A percentile compares a stretch with the other conserved stretches of the same genome.
Evolutionary conservation across 1,139 yeast species (phyloP).

Genomic region (Torulaspora pretoriensis): DNA sequence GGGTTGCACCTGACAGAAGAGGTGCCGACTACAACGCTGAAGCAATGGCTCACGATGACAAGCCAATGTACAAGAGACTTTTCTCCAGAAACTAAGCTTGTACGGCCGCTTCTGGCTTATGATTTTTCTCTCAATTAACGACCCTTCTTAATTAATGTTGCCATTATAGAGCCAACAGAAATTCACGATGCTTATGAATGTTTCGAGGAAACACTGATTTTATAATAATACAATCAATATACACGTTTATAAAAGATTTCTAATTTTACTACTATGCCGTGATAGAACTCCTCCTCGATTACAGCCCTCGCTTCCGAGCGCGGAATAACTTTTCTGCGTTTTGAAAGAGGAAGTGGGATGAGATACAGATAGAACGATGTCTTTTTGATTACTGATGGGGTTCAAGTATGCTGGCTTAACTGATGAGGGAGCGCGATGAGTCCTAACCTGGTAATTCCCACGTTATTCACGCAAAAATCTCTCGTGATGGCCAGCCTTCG

Average conservation of each 20-base stretch:
- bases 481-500: neutral
- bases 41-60: slow-evolving; percentile 16
- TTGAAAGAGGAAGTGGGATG: too few species aligned
- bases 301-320: too few species aligned
- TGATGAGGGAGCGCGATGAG: neutral
- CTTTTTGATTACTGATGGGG: too few species aligned
- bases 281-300: neutral
- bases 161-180: slow-evolving; percentile 1
- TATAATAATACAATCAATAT: neutral
- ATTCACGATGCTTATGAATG: slow-evolving; percentile 1
- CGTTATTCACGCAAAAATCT: neutral
- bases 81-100: slow-evolving; percentile 8
- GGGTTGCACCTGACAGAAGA: slow-evolving; percentile 24
- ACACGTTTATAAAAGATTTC: neutral
- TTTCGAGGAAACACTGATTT: slow-evolving; percentile 1
- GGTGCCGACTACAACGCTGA: slow-evolving; percentile 16
- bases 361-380: too few species aligned
- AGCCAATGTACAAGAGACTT: slow-evolving; percentile 16
- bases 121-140: slow-evolving; percentile 5
- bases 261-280: neutral
- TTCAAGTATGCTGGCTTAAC: too few species aligned
- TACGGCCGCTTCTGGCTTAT: neutral
- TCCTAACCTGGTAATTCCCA: neutral
- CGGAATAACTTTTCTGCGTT: too few species aligned
- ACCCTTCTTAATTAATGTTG: slow-evolving; percentile 2